Evolutionary conservation across 768 basidiomycete genomes (phyloP), one percentile per base, ranked within the genome.

Genomic region (Suillus hirtellus): DNA sequence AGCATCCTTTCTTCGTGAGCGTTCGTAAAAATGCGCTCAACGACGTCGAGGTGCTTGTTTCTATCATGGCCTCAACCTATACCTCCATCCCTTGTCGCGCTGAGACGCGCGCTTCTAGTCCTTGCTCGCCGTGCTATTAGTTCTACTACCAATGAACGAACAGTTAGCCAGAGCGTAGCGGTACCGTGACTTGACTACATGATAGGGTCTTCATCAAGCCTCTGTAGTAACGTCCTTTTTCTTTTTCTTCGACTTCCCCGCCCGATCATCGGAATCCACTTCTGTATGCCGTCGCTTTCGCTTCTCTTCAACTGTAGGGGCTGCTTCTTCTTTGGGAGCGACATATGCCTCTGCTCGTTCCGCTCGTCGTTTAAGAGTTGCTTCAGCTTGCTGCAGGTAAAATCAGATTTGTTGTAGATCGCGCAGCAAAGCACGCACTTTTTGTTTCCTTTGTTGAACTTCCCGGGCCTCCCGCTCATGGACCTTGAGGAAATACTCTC

Each of bases 401-500:
- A 40, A 63, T 59, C 21, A 61, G 55, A 10, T 24, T 49, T 38
- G 42, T 19, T 47, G 42, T 11, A 38, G 34, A 44, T 10, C 10
- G 11, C 6, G 43, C 17, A 61, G 54, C 47, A 27, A n/a, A 52
- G 40, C 4, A 31, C 37, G 43, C 58, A 63, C 64, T 85, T 93
- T 94, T 73, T 94, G 86, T 76, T 86, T 89, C 72, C 90, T 80
- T 71, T 84, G 82, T 62, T 83, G 84, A 38, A 84, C 82, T 69
- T 95, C 92, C 42, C 86, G 82, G 3, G 84, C 86, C 67, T 89
- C 89, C 79, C 92, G 96, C 73, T 99, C 93, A 64, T 86, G 82
- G 19, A 90, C 79, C 73, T 96, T 97, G 79, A 99, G 89, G 82
- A 99, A 99, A 73, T 99, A 99, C 72, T 99, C 97, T 78, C 97